These are phyloP conservation scores for Stephania japonica DNA, from an alignment of 164 flowering plant genomes.

Conservation along the genomic window DNA sequence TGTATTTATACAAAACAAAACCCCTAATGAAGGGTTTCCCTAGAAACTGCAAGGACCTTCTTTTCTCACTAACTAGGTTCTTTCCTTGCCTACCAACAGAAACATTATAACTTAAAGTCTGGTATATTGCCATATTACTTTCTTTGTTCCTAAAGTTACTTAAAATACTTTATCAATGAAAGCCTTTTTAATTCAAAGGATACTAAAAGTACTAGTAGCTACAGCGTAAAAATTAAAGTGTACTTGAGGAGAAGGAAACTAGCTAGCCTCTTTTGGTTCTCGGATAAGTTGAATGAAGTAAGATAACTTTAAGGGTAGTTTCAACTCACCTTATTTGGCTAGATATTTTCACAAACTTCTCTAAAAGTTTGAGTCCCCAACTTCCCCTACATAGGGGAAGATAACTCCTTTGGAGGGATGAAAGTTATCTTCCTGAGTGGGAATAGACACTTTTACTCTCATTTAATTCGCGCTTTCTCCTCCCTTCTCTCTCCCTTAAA, in stretches of 20 bases:
- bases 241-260: slow-evolving; percentile 1
- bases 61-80: slow-evolving; percentile 2
- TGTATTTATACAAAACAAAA: slow-evolving; percentile 5
- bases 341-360: too few relatives aligned
- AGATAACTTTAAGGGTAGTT: too few relatives aligned
- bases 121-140: slow-evolving; percentile 13
- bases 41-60: slow-evolving; percentile 13
- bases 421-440: too few relatives aligned
- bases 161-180: not conserved
- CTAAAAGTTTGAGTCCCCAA: too few relatives aligned
- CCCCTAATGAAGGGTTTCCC: not conserved
- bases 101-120: slow-evolving; percentile 10
- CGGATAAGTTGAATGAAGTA: too few relatives aligned
- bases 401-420: too few relatives aligned
- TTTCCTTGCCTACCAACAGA: slow-evolving; percentile 3
- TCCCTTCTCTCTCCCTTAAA: too few relatives aligned
- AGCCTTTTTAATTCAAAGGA: not conserved
- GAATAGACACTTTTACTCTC: too few relatives aligned
- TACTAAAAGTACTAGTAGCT: not conserved
- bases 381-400: too few relatives aligned
- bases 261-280: too few relatives aligned
- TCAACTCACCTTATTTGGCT: too few relatives aligned
- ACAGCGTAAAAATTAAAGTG: not conserved
- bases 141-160: slow-evolving; percentile 6
- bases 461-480: too few relatives aligned